These are phyloP conservation scores for Trapa bicornis DNA, from an alignment of 345 rosid species.

Conservation along the genomic window DNA sequence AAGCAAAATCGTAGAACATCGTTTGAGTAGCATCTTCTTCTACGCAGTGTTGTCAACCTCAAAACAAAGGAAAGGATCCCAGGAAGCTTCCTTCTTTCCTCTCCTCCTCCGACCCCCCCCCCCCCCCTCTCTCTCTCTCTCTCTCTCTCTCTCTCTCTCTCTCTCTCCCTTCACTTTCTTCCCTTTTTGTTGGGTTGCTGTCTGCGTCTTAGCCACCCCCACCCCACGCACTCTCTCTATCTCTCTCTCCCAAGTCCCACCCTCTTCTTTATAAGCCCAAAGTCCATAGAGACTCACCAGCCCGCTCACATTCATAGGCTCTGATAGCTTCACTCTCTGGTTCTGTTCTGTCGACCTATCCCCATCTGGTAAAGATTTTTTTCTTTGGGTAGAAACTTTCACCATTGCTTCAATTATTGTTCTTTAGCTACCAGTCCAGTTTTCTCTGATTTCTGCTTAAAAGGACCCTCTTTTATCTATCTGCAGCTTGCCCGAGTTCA, in stretches of 20 bases:
- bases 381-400: not conserved
- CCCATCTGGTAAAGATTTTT: no score
- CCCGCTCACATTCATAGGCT: not conserved
- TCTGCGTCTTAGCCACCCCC: no score
- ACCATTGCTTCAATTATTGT: not conserved
- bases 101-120: no score
- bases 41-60: conserved; percentile 46
- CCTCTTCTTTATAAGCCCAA: conserved; percentile 4
- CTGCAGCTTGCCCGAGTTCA: conserved; percentile 8
- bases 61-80: conserved; percentile 16
- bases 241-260: not conserved
- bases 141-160: conserved; percentile 18
- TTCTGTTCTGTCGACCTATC: not conserved
- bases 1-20: not conserved
- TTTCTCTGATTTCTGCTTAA: not conserved
- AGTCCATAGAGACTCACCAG: not conserved
- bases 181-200: conserved; percentile 7
- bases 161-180: not conserved
- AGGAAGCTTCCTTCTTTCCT: conserved; percentile 34
- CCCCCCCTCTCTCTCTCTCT: no score
- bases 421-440: not conserved
- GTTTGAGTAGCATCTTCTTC: not conserved
- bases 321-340: not conserved
- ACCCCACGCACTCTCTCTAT: not conserved
- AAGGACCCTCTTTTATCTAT: not conserved